phyloP scores from a whole-genome alignment of 345 rosid species.

The Capsella bursapastoris region DNA sequence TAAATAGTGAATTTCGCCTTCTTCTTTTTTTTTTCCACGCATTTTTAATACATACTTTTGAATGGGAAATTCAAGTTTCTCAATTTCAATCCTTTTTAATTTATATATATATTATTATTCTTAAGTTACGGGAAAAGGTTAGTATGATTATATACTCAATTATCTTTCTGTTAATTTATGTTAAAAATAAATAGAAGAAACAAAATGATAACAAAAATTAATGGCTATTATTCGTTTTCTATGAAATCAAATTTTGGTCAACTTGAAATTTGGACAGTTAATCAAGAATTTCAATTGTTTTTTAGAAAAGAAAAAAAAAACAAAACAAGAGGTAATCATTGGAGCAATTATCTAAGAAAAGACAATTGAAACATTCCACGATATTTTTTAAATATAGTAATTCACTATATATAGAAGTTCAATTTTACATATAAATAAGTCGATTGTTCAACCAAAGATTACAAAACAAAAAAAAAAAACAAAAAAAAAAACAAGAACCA shows the following conservation, averaged over 20 bases:
- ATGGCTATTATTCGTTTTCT: background rate
- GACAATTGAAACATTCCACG: conserved; percentile 29
- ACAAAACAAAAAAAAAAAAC: background rate
- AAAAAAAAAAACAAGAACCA: conserved; percentile 24
- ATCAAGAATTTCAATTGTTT: background rate
- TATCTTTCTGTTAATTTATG: background rate
- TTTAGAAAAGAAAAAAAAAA: background rate
- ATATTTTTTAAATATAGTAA: conserved; percentile 6
- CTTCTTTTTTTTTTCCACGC: too few species aligned
- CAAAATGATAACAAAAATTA: background rate
- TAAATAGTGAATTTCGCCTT: background rate
- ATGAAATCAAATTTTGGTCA: background rate
- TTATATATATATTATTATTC: too few species aligned
- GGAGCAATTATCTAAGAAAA: conserved; percentile 25
- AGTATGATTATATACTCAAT: background rate
- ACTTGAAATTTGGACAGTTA: background rate
- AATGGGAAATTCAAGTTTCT: background rate
- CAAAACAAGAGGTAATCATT: conserved; percentile 1
- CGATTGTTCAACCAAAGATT: background rate
- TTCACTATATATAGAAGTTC: conserved; percentile 27
- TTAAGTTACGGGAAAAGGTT: background rate
- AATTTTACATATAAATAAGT: conserved; percentile 23
- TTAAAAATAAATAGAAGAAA: background rate
- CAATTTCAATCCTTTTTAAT: too few species aligned
- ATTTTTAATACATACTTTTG: too few species aligned